Base-by-base conservation (phyloP, 1,284 basidiomycete genomes). In the Puccinia horiana region DNA sequence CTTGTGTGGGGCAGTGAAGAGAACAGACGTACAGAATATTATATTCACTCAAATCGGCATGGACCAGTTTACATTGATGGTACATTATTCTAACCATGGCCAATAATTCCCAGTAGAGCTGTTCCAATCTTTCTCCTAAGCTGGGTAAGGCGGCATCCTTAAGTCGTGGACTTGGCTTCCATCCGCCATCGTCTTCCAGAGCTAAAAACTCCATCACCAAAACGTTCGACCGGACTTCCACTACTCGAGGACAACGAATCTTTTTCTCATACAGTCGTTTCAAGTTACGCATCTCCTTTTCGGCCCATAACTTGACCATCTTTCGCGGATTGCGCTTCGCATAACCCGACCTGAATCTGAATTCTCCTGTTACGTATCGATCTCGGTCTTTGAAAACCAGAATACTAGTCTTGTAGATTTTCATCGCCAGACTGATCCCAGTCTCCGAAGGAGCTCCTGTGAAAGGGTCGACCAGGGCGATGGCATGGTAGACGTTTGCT, bases 381-480 rank as follows among this genome's bases (percentile, higher is more conserved):
- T 97, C 95, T 16, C 97, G 92, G 85, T 98, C 94, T 87, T 98
- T 97, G 90, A 99, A 99, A 12, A 96, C 90, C 11, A 99, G 91
- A 84, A 99, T 99, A 40, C 94, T 96, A 0, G 97, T 99, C 87
- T 99, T 97, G 89, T 96, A 99, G 84, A 99, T 96, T 88, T 99
- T 99, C 83, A 99, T 90, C 0, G 96, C 95, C 47, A 96, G 88
- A 86, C 92, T 76, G 20, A 76, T 72, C 88, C 87, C 14, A 90
- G 23, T 32, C 52, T 56, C 81, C n/a, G 23, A 35, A 42, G 89
- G 0, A 92, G 90, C 0, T 92, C 40, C 56, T 2, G 79, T 47
- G 70, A 73, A 85, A 80, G 29, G 84, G 81, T 35, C 84, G 56
- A 16, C 81, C 65, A 8, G 85, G n/a, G 75, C 44, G 61, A 92